phyloP scores from a whole-genome alignment of 2,329 filamentous ascomycete genomes.

The Amesomyces nigricolor region DNA sequence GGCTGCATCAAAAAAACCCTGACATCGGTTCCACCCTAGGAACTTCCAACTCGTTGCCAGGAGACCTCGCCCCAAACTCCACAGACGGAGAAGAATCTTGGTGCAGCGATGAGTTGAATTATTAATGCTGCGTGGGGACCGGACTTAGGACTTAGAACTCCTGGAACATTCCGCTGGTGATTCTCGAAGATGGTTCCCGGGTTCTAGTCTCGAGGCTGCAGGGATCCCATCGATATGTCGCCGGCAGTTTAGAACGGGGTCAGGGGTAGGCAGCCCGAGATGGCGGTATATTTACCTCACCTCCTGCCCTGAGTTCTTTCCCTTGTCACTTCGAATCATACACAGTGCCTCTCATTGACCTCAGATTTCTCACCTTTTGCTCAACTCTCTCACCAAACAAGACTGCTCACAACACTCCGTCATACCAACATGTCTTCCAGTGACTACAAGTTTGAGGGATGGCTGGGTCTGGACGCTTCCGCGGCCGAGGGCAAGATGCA shows the following conservation, averaged over 20 bases:
- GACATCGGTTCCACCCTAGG: background rate
- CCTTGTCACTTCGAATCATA: background rate
- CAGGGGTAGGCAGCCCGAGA: no score
- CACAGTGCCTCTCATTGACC: no score
- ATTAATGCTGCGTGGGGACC: background rate
- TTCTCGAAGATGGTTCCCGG: no score
- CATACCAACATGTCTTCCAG: constrained; percentile 28
- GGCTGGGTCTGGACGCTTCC: constrained; percentile 40
- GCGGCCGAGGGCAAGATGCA: constrained; percentile 47
- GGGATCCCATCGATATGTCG: no score
- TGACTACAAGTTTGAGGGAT: constrained; percentile 46
- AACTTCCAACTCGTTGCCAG: background rate
- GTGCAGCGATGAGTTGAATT: background rate
- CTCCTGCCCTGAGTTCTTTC: no score
- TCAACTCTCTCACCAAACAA: background rate
- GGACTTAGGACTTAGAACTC: background rate
- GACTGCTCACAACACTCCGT: background rate
- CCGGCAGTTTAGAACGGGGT: no score
- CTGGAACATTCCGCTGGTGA: background rate
- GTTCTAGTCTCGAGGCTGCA: no score
- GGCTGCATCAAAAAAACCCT: background rate
- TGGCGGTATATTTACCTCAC: no score
- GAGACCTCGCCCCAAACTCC: background rate
- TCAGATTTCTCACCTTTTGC: no score
- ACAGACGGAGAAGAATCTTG: background rate